phyloP scores from a whole-genome alignment of 352 stramenopile genomes.

The Phytopythium aichiense region DNA sequence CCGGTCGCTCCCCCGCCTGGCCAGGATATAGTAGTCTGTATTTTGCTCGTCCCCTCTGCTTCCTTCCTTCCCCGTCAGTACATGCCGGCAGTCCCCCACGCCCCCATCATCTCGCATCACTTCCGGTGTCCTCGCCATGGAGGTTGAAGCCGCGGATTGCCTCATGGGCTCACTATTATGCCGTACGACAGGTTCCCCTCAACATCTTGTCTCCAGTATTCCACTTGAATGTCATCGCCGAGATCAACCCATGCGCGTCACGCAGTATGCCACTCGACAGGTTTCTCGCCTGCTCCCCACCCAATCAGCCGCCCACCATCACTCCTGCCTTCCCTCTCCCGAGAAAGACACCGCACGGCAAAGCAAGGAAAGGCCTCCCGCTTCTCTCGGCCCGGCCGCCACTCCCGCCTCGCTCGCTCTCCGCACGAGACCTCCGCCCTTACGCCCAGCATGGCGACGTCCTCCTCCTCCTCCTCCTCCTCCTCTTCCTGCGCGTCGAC shows the following conservation, averaged over 20 bases:
- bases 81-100: not conserved
- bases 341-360: not conserved
- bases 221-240: not conserved
- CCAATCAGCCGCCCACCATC: not conserved
- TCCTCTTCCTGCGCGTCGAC: not conserved
- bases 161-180: not conserved
- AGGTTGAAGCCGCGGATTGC: not conserved
- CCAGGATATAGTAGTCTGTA: constrained; percentile 9
- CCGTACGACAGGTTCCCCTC: not conserved
- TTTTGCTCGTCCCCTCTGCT: not conserved
- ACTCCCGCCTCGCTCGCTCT: not conserved
- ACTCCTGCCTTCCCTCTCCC: not conserved
- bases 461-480: not conserved
- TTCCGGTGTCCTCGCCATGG: too few relatives aligned
- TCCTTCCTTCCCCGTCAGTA: not conserved
- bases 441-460: not conserved
- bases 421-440: too few relatives aligned
- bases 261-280: not conserved
- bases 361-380: not conserved
- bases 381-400: not conserved
- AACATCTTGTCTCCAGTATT: too few relatives aligned
- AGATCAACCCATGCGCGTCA: not conserved
- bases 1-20: not conserved
- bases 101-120: not conserved
- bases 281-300: not conserved